Percentiles rank a stretch among this genome's conserved stretches.
Conservation (phyloP, 139 green algal species). For the Coelastrella sp. region DNA sequence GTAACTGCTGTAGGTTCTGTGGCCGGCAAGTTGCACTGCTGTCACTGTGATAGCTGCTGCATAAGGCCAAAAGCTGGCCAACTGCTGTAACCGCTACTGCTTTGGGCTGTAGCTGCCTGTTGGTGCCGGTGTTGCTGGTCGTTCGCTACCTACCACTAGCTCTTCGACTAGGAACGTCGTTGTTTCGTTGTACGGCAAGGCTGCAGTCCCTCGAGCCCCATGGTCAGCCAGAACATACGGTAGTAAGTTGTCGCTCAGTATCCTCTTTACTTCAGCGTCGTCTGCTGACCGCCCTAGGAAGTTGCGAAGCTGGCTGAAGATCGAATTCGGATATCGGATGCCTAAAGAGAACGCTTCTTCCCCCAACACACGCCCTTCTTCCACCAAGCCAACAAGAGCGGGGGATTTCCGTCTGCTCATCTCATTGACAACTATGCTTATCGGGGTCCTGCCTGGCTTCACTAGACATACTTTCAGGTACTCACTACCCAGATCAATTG, state of each 20-base stretch:
- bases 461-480: constrained; percentile 95
- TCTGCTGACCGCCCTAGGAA: constrained; percentile 82
- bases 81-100: too few species aligned
- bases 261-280: constrained; percentile 57
- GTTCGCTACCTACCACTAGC: constrained; percentile 76
- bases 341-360: constrained; percentile 89
- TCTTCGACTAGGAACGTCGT: constrained; percentile 83
- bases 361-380: constrained; percentile 91
- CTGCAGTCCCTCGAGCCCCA: constrained; percentile 61
- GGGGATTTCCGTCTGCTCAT: constrained; percentile 95
- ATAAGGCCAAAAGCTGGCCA: too few species aligned
- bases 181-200: constrained; percentile 61
- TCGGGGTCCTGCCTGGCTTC: constrained; percentile 86
- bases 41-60: too few species aligned
- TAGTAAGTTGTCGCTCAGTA: constrained; percentile 72
- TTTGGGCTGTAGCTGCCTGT: too few species aligned
- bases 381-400: constrained; percentile 85
- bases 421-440: constrained; percentile 96
- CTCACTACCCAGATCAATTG: constrained; percentile 95
- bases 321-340: constrained; percentile 81
- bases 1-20: too few species aligned
- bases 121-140: too few species aligned
- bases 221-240: constrained; percentile 82
- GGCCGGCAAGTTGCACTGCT: too few species aligned
- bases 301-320: constrained; percentile 82